Percentiles rank a stretch among this genome's conserved stretches.
Evolutionary conservation across 1,139 yeast genomes (phyloP).

Genomic region (Magnusiomyces paraingens): DNA sequence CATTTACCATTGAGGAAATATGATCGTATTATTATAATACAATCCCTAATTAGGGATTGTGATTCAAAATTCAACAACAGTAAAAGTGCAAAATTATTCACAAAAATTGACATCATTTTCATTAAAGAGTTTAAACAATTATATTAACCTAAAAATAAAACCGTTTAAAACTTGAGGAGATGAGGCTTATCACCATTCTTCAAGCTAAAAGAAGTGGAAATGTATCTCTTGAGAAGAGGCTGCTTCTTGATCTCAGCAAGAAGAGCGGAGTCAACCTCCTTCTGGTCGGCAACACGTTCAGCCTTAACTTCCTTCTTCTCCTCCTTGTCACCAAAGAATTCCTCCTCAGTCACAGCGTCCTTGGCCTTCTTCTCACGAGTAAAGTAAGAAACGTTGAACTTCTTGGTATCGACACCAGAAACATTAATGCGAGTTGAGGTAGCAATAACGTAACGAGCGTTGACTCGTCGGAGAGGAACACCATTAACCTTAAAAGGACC

Average conservation of each 20-base stretch:
- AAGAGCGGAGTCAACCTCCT: constrained; percentile 90
- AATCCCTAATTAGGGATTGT: too few species aligned
- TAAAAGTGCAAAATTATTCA: too few species aligned
- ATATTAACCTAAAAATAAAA: constrained; percentile 3
- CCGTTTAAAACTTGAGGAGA: constrained; percentile 84
- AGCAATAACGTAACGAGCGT: constrained; percentile 98
- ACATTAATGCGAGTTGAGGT: constrained; percentile 90
- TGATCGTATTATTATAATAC: too few species aligned
- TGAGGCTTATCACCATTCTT: constrained; percentile 99
- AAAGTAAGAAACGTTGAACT: constrained; percentile 93
- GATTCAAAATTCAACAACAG: too few species aligned
- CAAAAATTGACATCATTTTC: not conserved
- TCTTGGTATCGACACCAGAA: constrained; percentile 76
- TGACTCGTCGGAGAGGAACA: constrained; percentile 99
- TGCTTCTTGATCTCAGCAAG: constrained; percentile 94
- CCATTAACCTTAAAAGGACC: constrained; percentile 99
- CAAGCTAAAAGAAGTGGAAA: constrained; percentile 93
- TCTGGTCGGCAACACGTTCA: constrained; percentile 98
- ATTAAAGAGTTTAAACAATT: not conserved
- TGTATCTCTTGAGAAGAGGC: constrained; percentile 96
- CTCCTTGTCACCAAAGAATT: constrained; percentile 84
- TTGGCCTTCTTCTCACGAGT: constrained; percentile 90
- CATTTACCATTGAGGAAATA: too few species aligned
- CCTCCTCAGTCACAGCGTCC: constrained; percentile 83
- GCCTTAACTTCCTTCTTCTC: constrained; percentile 84